phyloP scores from a whole-genome alignment of 2,329 filamentous ascomycete genomes.

The Beauveria pseudobassiana region DNA sequence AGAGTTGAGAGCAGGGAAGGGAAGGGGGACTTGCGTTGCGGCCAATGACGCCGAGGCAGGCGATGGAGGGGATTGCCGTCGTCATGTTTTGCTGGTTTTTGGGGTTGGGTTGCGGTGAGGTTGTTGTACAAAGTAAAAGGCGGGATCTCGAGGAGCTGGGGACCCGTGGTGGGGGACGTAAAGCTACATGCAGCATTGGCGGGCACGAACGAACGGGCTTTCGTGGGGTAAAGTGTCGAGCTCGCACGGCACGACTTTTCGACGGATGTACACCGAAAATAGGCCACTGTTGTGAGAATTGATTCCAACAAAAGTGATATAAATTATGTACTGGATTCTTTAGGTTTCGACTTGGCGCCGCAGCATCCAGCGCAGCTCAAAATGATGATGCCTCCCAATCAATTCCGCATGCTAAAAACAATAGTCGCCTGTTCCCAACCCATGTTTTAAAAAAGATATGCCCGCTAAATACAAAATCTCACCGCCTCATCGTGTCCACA shows the following conservation, averaged over 20 bases:
- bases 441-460: not conserved
- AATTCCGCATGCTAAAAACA: not conserved
- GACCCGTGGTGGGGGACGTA: not conserved
- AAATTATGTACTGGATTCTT: not conserved
- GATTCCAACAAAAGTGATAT: not conserved
- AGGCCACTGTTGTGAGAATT: not conserved
- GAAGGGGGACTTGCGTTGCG: conserved; percentile 60
- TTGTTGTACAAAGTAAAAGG: not conserved
- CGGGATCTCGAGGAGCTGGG: not conserved
- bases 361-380: not conserved
- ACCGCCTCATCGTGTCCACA: not conserved
- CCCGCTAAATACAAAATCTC: conserved; percentile 7
- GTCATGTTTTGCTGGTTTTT: conserved; percentile 36
- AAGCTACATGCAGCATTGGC: not conserved
- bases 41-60: conserved; percentile 88
- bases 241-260: no score
- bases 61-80: conserved; percentile 68
- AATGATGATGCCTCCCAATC: not conserved
- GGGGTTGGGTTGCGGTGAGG: not conserved
- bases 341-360: not conserved
- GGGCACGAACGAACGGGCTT: not conserved
- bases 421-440: not conserved
- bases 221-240: no score
- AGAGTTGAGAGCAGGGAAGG: not conserved
- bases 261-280: not conserved